Base-by-base conservation (phyloP, 2,329 filamentous ascomycete species). In the Hypoxylon sp. region DNA sequence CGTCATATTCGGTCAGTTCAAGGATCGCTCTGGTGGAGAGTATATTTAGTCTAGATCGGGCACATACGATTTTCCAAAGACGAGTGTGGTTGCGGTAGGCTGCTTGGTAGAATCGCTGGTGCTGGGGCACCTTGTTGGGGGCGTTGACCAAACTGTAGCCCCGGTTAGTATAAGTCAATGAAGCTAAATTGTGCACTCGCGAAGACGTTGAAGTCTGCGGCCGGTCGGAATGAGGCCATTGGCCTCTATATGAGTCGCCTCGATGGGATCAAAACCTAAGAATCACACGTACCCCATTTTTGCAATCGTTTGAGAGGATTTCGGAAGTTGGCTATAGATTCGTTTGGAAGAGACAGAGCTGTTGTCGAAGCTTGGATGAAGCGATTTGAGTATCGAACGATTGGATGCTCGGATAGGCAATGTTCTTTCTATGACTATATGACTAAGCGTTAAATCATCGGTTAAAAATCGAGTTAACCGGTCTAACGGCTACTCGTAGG, bases 1-100 rank as follows among this genome's bases (percentile, higher is more conserved):
- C 71, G 74, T 71, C 54, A 75, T 71, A 74, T 74, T 70, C 26
- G 39, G 67, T 79, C 63, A 79, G 71, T 68, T 67, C 63, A 52
- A 39, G 39, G 19, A 50, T 39, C 22, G 22, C 11, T 50, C 31
- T 33, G 17, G 9, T 54, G 59, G 55, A 26, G 14, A 26, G 47
- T 46, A 35, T 9, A 35, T 9, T 37, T 26, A 29, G 26, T 44
- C 54, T 37, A 54, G 55, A 35, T 68, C 69, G 63, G 63, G 63
- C 44, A 86, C 91, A 80, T 87, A 94, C 92, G 83, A 94, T 94
- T 82, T 88, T 85, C 92, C 92, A 94, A 80, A 93, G 82, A 77
- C 92, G 89, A 74, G 89, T 84, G 80, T 90, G 88, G 71, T 84
- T 82, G 77, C 87, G 88, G 81, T 92, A 92, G 75, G 92, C 90